Percentiles rank a stretch among this genome's conserved stretches.
phyloP scores from a whole-genome alignment of 2,329 filamentous ascomycete genomes.

The Blastomyces emzantsi region DNA sequence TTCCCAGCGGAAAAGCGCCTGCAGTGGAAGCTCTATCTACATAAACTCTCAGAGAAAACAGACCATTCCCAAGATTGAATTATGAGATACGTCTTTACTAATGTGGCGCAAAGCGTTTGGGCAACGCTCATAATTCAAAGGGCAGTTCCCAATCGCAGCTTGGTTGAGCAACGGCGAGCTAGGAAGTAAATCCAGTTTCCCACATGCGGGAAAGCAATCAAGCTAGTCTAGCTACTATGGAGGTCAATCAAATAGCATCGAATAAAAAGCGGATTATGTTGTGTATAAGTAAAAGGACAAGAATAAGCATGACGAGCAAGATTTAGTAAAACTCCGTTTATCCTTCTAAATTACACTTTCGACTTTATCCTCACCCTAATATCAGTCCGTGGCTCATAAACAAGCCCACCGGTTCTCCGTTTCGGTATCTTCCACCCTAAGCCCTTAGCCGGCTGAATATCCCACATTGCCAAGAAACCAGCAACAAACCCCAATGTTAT shows the following conservation, averaged over 20 bases:
- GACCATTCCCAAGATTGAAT: slow-evolving; percentile 6
- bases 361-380: slow-evolving; percentile 47
- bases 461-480: slow-evolving; percentile 48
- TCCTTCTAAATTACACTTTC: slow-evolving; percentile 21
- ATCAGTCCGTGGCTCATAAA: slow-evolving; percentile 45
- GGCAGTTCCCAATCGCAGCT: slow-evolving; percentile 59
- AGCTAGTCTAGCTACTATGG: slow-evolving; percentile 45
- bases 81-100: slow-evolving; percentile 50
- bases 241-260: neutral
- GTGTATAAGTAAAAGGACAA: neutral
- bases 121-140: slow-evolving; percentile 54
- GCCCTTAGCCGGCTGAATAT: slow-evolving; percentile 42
- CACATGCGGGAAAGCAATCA: slow-evolving; percentile 47
- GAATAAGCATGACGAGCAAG: neutral
- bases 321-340: neutral
- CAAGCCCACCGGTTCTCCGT: slow-evolving; percentile 40
- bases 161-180: slow-evolving; percentile 53
- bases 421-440: slow-evolving; percentile 44
- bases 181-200: slow-evolving; percentile 35
- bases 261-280: neutral
- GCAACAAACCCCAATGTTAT: slow-evolving; percentile 45
- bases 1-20: slow-evolving; percentile 47
- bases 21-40: slow-evolving; percentile 44
- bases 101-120: slow-evolving; percentile 53
- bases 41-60: no score